These are phyloP conservation scores for Kwoniella heveanensis DNA, from an alignment of 768 basidiomycete species.

Conservation along the genomic window DNA sequence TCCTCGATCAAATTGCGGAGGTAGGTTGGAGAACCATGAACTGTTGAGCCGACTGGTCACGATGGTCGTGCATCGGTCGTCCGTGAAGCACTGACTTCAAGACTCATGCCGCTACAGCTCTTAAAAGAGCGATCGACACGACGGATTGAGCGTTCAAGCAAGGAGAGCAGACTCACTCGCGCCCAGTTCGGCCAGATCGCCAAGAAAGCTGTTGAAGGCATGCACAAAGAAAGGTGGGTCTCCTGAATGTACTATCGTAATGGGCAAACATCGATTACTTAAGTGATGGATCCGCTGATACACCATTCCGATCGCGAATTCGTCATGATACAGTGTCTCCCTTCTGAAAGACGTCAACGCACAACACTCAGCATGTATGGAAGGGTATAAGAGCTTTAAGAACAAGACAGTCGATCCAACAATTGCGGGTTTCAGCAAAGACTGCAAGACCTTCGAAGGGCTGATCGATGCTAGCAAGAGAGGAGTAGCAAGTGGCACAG, in stretches of 20 bases:
- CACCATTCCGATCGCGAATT: too few relatives aligned
- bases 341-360: not conserved
- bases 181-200: constrained; percentile 3
- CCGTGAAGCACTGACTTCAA: too few relatives aligned
- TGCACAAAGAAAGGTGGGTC: constrained; percentile 11
- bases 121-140: not conserved
- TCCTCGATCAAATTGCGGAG: not conserved
- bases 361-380: not conserved
- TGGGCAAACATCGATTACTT: too few relatives aligned
- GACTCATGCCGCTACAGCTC: not conserved
- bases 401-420: not conserved
- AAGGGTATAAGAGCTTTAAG: not conserved
- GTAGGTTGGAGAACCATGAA: too few relatives aligned
- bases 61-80: too few relatives aligned
- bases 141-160: constrained; percentile 3
- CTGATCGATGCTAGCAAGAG: not conserved
- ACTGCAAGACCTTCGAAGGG: not conserved
- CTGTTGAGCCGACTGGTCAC: too few relatives aligned
- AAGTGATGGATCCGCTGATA: too few relatives aligned
- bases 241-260: too few relatives aligned
- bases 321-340: not conserved
- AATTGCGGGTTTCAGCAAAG: not conserved
- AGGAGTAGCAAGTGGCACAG: too few relatives aligned
- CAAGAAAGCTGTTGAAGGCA: not conserved
- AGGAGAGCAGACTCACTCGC: not conserved